phyloP scores from a whole-genome alignment of 805 yeast genomes.

The Metschnikowia rubicola region DNA sequence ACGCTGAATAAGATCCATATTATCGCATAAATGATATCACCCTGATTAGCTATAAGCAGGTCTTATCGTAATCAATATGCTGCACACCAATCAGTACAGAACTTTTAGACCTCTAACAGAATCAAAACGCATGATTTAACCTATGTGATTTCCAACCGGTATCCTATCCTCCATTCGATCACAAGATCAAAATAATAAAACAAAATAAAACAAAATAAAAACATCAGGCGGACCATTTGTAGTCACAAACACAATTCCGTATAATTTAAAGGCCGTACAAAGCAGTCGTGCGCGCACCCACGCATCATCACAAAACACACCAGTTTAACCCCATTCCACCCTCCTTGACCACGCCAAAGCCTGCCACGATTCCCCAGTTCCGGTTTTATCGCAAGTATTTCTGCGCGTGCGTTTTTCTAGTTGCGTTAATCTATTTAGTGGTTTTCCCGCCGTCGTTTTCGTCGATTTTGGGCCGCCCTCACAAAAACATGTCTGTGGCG shows the following conservation, averaged over 20 bases:
- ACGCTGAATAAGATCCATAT: no score
- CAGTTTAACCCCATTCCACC: background rate
- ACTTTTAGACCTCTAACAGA: no score
- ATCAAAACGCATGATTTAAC: no score
- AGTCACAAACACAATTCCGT: no score
- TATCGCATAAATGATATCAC: no score
- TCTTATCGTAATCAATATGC: no score
- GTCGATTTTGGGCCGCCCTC: background rate
- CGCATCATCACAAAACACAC: background rate
- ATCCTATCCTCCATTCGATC: no score
- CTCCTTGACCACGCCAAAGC: background rate
- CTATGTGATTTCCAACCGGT: no score
- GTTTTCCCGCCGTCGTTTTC: background rate
- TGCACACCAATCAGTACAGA: no score
- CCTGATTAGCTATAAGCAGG: no score
- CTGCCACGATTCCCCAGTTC: conserved; percentile 2
- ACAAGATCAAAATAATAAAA: background rate
- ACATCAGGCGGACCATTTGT: background rate
- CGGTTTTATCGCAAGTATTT: conserved; percentile 1
- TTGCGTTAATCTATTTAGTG: conserved; percentile 1
- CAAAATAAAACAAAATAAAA: background rate
- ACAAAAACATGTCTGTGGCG: conserved; percentile 22
- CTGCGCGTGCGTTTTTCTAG: conserved; percentile 2
- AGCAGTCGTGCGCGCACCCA: conserved; percentile 5
- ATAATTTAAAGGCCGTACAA: background rate